Evolutionary conservation across 2,329 filamentous ascomycete species (phyloP), one percentile per base, ranked within the genome.

Genomic region (Endocalyx cinctus): DNA sequence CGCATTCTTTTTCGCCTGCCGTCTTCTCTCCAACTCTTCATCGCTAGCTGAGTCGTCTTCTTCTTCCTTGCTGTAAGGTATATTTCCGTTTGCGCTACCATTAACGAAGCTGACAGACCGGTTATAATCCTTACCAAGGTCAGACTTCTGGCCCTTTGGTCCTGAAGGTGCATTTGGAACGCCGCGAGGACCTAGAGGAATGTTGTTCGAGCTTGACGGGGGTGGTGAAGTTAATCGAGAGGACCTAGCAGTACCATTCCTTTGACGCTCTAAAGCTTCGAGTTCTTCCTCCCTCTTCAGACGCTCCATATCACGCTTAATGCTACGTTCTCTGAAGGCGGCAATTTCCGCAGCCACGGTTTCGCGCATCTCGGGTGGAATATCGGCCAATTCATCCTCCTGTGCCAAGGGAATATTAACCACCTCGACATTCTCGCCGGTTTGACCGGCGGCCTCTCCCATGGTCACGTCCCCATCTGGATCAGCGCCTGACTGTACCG

Each of bases 341-440:
- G 87, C 82, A 51, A 98, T 98, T 58, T 98, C 94, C 37, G 83
- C 83, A 0, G 92, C 87, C 12, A 98, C 92, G 0, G 87, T 89
- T 56, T 94, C 92, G 16, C 92, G 82, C 87, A 95, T 94, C 56
- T 97, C 92, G 1, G 87, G 83, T 0, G 92, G 92, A 29, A 98
- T 96, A 51, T 98, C 92, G 14, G 89, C 83, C 18, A 98, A 70
- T 54, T 98, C 92, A 53, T 98, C 94, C 43, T 98, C 92, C 33
- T 84, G 77, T 1, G 82, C 80, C 19, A 95, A 72, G 4, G 88
- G 83, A 38, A 97, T 94, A 37, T 89, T 95, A 44, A 94, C 82
- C 25, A 96, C 82, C 59, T 95, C 88, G 5, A 87, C 80, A 34
- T 79, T 77, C 20, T 79, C 79, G 25, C 77, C 78, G 23, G 69